Evolutionary conservation across 768 basidiomycete genomes (phyloP), one percentile per base, ranked within the genome.

Genomic region (Xerocomus potaroensis): DNA sequence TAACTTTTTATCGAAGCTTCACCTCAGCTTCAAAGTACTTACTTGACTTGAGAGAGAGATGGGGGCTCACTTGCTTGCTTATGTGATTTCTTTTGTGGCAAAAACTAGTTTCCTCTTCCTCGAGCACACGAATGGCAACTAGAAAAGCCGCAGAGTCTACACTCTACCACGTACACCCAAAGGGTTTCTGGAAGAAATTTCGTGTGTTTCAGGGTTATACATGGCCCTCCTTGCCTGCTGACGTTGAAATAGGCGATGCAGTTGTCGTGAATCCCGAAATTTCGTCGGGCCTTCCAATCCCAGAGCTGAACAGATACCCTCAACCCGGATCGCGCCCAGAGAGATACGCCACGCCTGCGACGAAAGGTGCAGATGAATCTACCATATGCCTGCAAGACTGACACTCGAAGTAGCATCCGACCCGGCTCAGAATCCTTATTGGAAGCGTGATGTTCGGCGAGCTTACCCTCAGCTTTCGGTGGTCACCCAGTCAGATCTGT

Each of bases 161-260:
- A 3, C 77, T 91, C 36, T 96, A 96, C 69, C 93, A 96, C 63
- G 79, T 91, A 58, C 81, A 79, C 59, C 84, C 87, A 21, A 83
- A 85, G 68, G 92, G 93, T 8, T 94, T 95, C 66, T 95, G 93
- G 93, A 95, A 94, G 80, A 91, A 87, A 73, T 91, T 96, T 62
- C 81, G 92, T 92, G 57, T 49, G 90, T 75, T 31, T 3, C 27
- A 34, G 18, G 12, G 23, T 23, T 32, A 16, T 26, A 2, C 23
- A 14, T 45, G n/a, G 35, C 19, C 24, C 16, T 23, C 32, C 32
- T 16, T 15, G 34, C 21, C 49, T 23, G 51, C 43, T 52, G 4
- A 53, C 39, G 39, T 26, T 32, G 47, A 10, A 34, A 27, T 69
- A 95, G 92, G 91, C 47, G 90, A 95, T 62, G 83, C 77, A 7